Conservation (phyloP, 1,139 yeast genomes). For the Hansenula sp. region DNA sequence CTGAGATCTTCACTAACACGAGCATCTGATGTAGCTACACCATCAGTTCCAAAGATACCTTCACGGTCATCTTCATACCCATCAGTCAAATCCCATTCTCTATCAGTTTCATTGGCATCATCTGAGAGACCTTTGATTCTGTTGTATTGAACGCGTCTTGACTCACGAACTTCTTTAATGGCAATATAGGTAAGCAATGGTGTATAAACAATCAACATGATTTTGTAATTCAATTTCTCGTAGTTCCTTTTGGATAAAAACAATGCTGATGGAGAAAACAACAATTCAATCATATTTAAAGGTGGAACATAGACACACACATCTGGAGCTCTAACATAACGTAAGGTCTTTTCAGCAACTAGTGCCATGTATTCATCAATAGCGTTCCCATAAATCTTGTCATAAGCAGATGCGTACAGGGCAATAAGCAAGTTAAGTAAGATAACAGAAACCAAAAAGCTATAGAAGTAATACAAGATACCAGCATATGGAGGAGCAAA, state of each 20-base stretch:
- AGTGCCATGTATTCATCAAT: slow-evolving; percentile 81
- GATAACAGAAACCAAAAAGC: slow-evolving; percentile 69
- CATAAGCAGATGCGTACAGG: slow-evolving; percentile 78
- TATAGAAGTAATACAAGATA: slow-evolving; percentile 68
- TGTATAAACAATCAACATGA: slow-evolving; percentile 63
- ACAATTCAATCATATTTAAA: slow-evolving; percentile 64
- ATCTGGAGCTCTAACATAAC: slow-evolving; percentile 87
- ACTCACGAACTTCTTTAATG: slow-evolving; percentile 56
- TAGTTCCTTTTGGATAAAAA: slow-evolving; percentile 20
- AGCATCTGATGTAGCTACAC: slow-evolving; percentile 7
- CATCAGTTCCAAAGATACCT: slow-evolving; percentile 25
- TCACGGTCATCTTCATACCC: slow-evolving; percentile 53
- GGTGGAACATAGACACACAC: slow-evolving; percentile 85
- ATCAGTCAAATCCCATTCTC: slow-evolving; percentile 81
- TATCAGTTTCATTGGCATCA: slow-evolving; percentile 76
- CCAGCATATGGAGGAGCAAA: slow-evolving; percentile 86
- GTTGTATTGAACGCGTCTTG: slow-evolving; percentile 69
- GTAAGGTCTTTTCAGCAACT: slow-evolving; percentile 77
- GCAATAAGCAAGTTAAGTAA: slow-evolving; percentile 81
- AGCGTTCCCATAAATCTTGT: slow-evolving; percentile 76
- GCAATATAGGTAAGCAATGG: slow-evolving; percentile 65
- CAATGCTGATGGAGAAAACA: slow-evolving; percentile 35
- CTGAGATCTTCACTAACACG: slow-evolving; percentile 33
- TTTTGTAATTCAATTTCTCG: slow-evolving; percentile 38
- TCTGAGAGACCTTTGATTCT: slow-evolving; percentile 62